These are phyloP conservation scores for Boechera stricta DNA, from an alignment of 345 rosid species.

Conservation along the genomic window DNA sequence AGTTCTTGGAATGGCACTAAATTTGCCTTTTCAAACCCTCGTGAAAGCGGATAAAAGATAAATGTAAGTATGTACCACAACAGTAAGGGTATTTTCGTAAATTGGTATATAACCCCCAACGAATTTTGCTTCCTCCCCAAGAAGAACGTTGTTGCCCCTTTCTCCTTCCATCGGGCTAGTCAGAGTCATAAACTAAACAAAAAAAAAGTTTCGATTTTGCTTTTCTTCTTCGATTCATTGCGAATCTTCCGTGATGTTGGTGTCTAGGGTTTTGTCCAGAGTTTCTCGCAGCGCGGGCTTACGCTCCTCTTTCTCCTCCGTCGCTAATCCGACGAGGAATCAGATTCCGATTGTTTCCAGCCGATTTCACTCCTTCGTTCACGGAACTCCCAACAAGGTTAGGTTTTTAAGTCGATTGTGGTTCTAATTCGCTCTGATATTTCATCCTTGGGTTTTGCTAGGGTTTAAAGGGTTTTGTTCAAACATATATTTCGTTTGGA, in stretches of 20 bases:
- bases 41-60: too few species aligned
- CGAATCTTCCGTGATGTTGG: conserved; percentile 48
- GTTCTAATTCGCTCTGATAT: neutral
- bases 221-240: neutral
- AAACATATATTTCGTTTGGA: conserved; percentile 26
- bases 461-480: conserved; percentile 54
- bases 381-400: conserved; percentile 52
- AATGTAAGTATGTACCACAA: too few species aligned
- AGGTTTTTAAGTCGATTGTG: neutral
- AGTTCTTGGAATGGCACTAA: too few species aligned
- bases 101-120: neutral
- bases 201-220: conserved; percentile 20
- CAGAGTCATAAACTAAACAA: neutral
- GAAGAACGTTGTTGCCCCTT: conserved; percentile 31
- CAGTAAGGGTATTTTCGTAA: conserved; percentile 47
- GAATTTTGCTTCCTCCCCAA: conserved; percentile 48
- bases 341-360: conserved; percentile 45
- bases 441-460: conserved; percentile 44
- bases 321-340: conserved; percentile 47
- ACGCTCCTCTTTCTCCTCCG: conserved; percentile 54
- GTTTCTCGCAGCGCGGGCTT: conserved; percentile 54
- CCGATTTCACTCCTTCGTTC: conserved; percentile 50
- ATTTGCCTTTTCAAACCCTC: too few species aligned
- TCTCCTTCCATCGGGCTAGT: neutral
- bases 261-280: conserved; percentile 61